Conservation (phyloP, 2,329 filamentous ascomycete genomes). For the Pyricularia grisea region DNA sequence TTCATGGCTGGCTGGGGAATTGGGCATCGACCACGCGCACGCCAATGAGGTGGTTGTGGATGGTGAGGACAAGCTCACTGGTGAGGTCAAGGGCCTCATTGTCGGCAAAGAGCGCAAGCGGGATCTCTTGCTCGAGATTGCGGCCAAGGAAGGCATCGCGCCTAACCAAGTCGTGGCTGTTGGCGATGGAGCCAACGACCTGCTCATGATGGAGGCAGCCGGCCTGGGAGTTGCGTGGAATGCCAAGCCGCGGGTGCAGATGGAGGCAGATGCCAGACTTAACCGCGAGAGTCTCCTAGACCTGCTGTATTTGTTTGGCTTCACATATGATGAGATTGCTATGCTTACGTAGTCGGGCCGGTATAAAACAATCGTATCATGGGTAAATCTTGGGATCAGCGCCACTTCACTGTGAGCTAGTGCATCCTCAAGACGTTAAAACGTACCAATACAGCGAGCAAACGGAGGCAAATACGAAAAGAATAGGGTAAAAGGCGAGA, state of each 20-base stretch:
- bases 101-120: conserved; percentile 70
- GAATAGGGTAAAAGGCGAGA: neutral
- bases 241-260: conserved; percentile 74
- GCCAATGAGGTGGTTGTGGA: conserved; percentile 74
- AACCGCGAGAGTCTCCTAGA: conserved; percentile 65
- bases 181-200: conserved; percentile 75
- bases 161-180: conserved; percentile 63
- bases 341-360: conserved; percentile 22
- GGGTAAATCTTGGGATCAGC: neutral
- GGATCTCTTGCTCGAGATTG: conserved; percentile 62
- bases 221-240: conserved; percentile 76
- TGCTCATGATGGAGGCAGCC: conserved; percentile 69
- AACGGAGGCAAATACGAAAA: neutral
- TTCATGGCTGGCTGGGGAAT: conserved; percentile 68
- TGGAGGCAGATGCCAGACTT: conserved; percentile 62
- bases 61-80: conserved; percentile 49
- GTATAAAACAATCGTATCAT: neutral
- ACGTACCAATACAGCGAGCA: neutral
- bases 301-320: conserved; percentile 65
- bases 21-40: conserved; percentile 81
- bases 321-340: conserved; percentile 54
- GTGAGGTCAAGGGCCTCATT: conserved; percentile 62
- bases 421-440: neutral
- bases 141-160: conserved; percentile 54
- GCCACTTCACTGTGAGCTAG: neutral